Base-by-base conservation (phyloP, 1,139 yeast species). In the Yamadazyma triangularis region DNA sequence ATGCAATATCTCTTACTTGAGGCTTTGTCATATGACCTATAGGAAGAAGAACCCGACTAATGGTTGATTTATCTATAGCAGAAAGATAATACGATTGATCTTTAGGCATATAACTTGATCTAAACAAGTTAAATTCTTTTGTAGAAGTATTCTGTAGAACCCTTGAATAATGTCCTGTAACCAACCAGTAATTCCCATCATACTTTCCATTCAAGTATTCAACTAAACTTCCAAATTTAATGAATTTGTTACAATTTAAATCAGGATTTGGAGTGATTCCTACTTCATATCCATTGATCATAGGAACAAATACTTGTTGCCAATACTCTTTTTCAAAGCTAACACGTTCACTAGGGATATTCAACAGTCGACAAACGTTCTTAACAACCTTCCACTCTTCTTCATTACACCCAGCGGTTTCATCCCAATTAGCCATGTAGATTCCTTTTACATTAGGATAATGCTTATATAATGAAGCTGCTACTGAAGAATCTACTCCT, bases 221-320 rank as follows among this genome's bases (percentile, higher is more conserved):
- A 6, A 77, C 55, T 56, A 91, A 65, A 33, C 68, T 72, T 2
- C 98, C 98, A 60, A 91, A 91, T 53, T 91, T 91, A 45, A 91
- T 83, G 48, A 76, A 73, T 36, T 75, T 70, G 52, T 91, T 91
- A 54, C 99, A 91, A 18, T 81, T 78, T 15, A 89, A 79, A 51
- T 91, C 99, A 0, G 98, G 98, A 45, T 93, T 93, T 0, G 98
- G 99, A 0, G 99, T 91, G 24, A 70, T 47, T 0, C 98, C 99
- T 9, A 41, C 50, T 28, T 67, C 60, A 51, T 89, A 91, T 49
- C 68, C 68, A 4, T 73, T 74, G 24, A 91, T 60, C 96, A 91
- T 91, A 1, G 98, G 98, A 47, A 76, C 80, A 53, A 91, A 91
- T 4, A 91, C 98, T 32, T 83, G 82, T 14, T 68, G 64, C 98